A percentile compares a stretch with the other conserved stretches of the same genome.
Conservation (phyloP, 208 protist genomes). For the Trypanosoma platydactyli region DNA sequence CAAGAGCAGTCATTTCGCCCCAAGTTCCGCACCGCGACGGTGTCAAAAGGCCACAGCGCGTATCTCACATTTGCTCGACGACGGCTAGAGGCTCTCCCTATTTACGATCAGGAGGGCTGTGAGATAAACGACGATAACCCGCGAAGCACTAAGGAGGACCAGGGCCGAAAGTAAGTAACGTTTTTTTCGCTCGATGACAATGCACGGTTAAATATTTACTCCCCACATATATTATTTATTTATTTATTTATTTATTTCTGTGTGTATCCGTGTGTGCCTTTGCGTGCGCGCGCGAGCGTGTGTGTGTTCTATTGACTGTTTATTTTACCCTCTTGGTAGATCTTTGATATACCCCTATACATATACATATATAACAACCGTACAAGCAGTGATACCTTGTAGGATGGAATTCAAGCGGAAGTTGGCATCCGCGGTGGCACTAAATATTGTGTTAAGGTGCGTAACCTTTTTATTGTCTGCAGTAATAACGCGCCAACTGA, state of each 20-base stretch:
- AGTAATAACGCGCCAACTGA: conserved; percentile 63
- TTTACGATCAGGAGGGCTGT: conserved; percentile 14
- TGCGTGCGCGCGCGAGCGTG: not conserved
- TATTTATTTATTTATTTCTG: conserved; percentile 14
- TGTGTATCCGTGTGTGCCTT: conserved; percentile 4
- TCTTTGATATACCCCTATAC: conserved; percentile 8
- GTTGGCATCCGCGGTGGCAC: conserved; percentile 55
- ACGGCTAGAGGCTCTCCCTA: conserved; percentile 41
- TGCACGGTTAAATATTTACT: not conserved
- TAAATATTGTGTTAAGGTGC: conserved; percentile 67
- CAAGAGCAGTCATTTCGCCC: conserved; percentile 14
- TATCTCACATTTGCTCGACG: conserved; percentile 91
- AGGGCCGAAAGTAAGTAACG: not conserved
- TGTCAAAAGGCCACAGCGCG: conserved; percentile 89
- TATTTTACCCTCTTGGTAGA: not conserved
- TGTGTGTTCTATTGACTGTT: not conserved
- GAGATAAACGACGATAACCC: conserved; percentile 5
- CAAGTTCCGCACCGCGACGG: conserved; percentile 54
- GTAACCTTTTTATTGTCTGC: conserved; percentile 77
- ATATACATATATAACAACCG: too few relatives aligned
- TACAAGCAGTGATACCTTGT: too few relatives aligned
- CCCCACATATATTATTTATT: conserved; percentile 15
- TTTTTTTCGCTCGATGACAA: not conserved
- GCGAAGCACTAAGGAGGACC: conserved; percentile 4
- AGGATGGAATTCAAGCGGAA: conserved; percentile 57